These are phyloP conservation scores for Metschnikowia baotianmanensis DNA, from an alignment of 805 yeast species.

Conservation along the genomic window DNA sequence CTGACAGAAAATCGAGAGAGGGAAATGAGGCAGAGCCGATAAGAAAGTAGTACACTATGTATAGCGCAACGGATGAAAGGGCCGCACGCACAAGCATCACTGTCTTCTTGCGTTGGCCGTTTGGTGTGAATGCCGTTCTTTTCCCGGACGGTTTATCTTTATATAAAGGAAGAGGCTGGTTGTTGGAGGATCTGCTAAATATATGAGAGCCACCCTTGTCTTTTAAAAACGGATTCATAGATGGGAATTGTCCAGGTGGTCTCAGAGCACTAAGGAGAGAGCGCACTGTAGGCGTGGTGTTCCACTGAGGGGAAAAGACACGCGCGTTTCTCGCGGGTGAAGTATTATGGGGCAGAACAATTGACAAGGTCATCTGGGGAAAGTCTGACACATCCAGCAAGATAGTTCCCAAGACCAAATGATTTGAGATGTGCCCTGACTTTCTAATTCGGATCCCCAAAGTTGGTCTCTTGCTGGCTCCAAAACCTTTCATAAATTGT, in stretches of 20 bases:
- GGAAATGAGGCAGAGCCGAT: conserved; percentile 4
- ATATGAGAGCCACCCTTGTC: conserved; percentile 11
- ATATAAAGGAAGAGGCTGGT: conserved; percentile 18
- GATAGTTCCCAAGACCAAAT: too few relatives aligned
- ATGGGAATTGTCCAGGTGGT: conserved; percentile 2
- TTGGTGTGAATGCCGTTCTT: conserved; percentile 9
- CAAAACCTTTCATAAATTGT: too few relatives aligned
- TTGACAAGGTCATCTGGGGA: too few relatives aligned
- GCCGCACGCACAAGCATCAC: conserved; percentile 17
- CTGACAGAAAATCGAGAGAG: not conserved
- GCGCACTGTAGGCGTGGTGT: not conserved
- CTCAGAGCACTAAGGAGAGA: too few relatives aligned
- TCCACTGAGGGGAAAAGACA: not conserved
- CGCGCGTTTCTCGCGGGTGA: not conserved
- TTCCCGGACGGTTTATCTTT: conserved; percentile 19
- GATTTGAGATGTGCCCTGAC: too few relatives aligned
- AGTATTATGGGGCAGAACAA: too few relatives aligned
- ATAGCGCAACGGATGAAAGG: conserved; percentile 13
- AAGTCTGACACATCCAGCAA: too few relatives aligned
- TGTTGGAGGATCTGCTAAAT: conserved; percentile 11
- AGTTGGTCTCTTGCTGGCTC: too few relatives aligned
- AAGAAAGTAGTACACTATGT: conserved; percentile 12
- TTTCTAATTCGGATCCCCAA: too few relatives aligned
- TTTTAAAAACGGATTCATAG: conserved; percentile 17
- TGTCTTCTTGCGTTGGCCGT: conserved; percentile 9